phyloP scores from a whole-genome alignment of 2,329 filamentous ascomycete genomes.

The Bipolaris zeicola region DNA sequence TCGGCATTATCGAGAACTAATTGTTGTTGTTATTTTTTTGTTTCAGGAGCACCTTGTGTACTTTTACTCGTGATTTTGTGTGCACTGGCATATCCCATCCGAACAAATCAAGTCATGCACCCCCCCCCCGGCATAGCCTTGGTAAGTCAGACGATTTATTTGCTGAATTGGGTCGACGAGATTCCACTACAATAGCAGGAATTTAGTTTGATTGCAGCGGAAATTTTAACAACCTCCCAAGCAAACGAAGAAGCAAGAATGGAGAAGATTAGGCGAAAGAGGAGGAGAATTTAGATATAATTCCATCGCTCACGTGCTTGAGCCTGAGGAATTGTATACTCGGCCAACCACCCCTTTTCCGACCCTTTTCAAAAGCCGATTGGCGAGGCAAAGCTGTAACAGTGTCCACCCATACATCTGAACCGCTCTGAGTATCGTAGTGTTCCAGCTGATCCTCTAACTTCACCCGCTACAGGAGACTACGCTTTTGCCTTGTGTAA shows the following conservation, averaged over 20 bases:
- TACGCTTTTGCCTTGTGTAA: slow-evolving; percentile 49
- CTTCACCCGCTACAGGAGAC: slow-evolving; percentile 57
- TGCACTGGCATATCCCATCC: slow-evolving; percentile 63
- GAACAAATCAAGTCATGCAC: slow-evolving; percentile 65
- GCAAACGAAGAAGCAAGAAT: background rate
- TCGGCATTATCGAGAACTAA: slow-evolving; percentile 59
- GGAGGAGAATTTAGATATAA: slow-evolving; percentile 47
- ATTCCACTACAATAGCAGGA: slow-evolving; percentile 55
- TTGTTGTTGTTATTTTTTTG: slow-evolving; percentile 42
- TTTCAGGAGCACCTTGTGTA: slow-evolving; percentile 54
- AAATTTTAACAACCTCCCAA: slow-evolving; percentile 11
- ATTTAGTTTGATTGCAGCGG: background rate
- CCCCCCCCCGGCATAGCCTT: slow-evolving; percentile 60
- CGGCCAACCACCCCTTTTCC: slow-evolving; percentile 58
- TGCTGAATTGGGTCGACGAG: slow-evolving; percentile 59
- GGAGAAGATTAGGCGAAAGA: background rate
- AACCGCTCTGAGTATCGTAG: slow-evolving; percentile 59
- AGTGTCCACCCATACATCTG: slow-evolving; percentile 62
- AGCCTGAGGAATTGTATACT: slow-evolving; percentile 65
- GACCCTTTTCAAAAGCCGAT: slow-evolving; percentile 60
- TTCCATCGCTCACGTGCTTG: slow-evolving; percentile 61
- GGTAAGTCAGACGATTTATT: slow-evolving; percentile 59
- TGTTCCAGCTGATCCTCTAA: slow-evolving; percentile 60
- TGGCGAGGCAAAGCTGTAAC: slow-evolving; percentile 64
- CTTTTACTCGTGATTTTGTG: slow-evolving; percentile 59